A percentile compares a stretch with the other conserved stretches of the same genome.
Conservation (phyloP, 1,284 basidiomycete genomes). For the Phaffia rhodozyma region DNA sequence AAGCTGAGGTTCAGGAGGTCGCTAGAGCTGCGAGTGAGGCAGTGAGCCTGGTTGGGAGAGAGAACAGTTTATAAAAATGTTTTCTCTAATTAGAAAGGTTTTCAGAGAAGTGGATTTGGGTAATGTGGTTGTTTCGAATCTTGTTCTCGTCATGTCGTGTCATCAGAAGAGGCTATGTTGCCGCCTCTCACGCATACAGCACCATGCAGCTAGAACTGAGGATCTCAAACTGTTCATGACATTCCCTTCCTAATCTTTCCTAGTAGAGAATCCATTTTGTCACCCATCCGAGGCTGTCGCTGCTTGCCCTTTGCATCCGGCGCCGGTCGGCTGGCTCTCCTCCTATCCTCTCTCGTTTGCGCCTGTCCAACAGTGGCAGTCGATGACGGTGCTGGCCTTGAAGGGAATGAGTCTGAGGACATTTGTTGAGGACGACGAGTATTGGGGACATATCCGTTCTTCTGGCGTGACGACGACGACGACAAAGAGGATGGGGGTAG, state of each 20-base stretch:
- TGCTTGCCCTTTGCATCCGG: background rate
- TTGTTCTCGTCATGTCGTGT: no score
- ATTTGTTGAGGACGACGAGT: background rate
- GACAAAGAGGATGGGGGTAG: no score
- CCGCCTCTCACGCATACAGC: no score
- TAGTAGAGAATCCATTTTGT: constrained; percentile 15
- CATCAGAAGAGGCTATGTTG: no score
- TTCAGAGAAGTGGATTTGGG: no score
- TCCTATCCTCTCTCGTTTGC: background rate
- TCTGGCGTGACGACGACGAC: no score
- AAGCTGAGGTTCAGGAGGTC: background rate
- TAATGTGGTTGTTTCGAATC: no score
- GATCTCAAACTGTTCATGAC: background rate
- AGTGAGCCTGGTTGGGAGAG: no score
- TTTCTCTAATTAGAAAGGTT: no score
- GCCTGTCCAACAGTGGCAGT: no score
- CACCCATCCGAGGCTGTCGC: constrained; percentile 13
- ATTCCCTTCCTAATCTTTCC: constrained; percentile 17
- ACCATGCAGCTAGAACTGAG: no score
- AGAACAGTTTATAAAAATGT: no score
- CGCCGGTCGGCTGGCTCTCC: background rate
- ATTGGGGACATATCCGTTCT: background rate
- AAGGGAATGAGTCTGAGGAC: background rate
- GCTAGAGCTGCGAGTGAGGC: background rate
- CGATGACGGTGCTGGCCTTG: background rate